Evolutionary conservation across 305 asterid species (phyloP), one percentile per base, ranked within the genome.

Genomic region (Euphrasia arctica): DNA sequence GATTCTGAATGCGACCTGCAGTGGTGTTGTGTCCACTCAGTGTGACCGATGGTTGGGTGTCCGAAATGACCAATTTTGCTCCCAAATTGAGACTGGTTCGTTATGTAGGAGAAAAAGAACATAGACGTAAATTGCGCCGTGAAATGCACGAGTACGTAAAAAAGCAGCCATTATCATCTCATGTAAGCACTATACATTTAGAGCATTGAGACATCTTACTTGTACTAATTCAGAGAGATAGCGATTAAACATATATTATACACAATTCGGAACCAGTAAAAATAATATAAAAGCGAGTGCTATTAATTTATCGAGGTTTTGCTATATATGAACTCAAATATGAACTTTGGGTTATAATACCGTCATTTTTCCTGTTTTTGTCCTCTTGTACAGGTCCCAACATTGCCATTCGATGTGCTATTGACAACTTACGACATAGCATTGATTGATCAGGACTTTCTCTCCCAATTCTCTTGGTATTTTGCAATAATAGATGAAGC

Each of bases 21-120:
- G 98, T 92, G 88, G 90, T 92, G 68, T 70, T 92, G 70, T 92
- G 98, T 67, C 98, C 97, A 63, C 87, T 90, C 5, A 92, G 98
- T 50, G 97, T 87, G 80, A 86, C 82, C 47, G 95, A 88, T 75
- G 87, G 90, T 64, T 93, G 98, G 98, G 83, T 83, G 70, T 82
- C 87, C 34, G 98, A 93, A 76, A 74, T 90, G 68, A 78, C 89
- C 63, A 90, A 83, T 45, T 90, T 84, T 77, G 83, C 96, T 47
- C 89, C 95, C 9, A 76, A 77, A 41, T 50, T 93, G 69, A 84
- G 84, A 68, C 72, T 83, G 70, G 83, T 87, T 69, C 77, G 80
- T 66, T 93, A 93, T 80, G 93, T 85, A 66, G 97, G 98, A 67
- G 97, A 90, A 14, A 93, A 88, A 74, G 95, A 84, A 64, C 82